These are phyloP conservation scores for Cetraspora pellucida DNA, from an alignment of 192 early-diverging fungal species.

Conservation along the genomic window DNA sequence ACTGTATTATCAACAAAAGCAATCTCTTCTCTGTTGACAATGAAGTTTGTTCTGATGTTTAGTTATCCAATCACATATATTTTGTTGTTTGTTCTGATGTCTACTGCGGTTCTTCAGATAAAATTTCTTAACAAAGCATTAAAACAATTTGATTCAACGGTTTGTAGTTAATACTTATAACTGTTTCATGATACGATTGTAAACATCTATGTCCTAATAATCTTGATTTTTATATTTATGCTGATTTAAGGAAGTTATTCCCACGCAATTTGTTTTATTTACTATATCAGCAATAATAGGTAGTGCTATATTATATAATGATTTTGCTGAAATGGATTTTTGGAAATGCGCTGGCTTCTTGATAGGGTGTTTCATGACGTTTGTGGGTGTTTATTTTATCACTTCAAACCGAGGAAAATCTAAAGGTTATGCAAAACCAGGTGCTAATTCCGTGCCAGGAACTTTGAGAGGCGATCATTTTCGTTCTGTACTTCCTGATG, in stretches of 20 bases:
- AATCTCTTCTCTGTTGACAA: slow-evolving; percentile 65
- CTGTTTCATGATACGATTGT: not conserved
- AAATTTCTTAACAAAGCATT: slow-evolving; percentile 70
- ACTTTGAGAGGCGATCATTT: not conserved
- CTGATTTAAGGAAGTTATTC: slow-evolving; percentile 60
- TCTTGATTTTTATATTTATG: not conserved
- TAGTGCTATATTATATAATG: slow-evolving; percentile 65
- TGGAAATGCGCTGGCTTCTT: slow-evolving; percentile 54
- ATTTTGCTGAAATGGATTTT: slow-evolving; percentile 60
- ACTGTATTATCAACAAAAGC: slow-evolving; percentile 74
- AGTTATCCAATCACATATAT: slow-evolving; percentile 66
- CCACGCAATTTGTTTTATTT: slow-evolving; percentile 78
- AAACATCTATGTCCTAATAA: too few species aligned
- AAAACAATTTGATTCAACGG: slow-evolving; percentile 65
- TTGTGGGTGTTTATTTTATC: slow-evolving; percentile 71
- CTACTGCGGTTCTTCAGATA: slow-evolving; percentile 67
- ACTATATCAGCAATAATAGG: slow-evolving; percentile 72
- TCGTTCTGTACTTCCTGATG: slow-evolving; percentile 28
- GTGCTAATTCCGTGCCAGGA: slow-evolving; percentile 34
- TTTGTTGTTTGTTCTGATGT: slow-evolving; percentile 57
- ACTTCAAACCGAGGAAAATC: slow-evolving; percentile 55
- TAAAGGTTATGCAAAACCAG: slow-evolving; percentile 3
- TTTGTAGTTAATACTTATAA: not conserved
- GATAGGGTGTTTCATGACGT: slow-evolving; percentile 61
- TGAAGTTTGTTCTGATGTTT: slow-evolving; percentile 66